phyloP scores from a whole-genome alignment of 2,329 filamentous ascomycete species.

The Calonectria hongkongensis region DNA sequence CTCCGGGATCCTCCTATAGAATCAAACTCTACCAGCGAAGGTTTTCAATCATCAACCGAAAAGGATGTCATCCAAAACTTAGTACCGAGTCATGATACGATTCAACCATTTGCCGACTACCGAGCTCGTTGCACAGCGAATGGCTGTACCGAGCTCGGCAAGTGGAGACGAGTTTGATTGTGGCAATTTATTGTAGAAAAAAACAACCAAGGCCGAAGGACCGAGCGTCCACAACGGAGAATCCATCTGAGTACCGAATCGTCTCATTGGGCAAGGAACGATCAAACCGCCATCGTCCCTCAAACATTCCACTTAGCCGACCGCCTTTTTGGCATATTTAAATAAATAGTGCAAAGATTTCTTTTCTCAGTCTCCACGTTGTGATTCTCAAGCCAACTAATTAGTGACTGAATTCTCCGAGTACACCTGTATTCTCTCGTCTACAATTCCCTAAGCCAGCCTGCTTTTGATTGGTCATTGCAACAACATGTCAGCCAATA shows the following conservation, averaged over 20 bases:
- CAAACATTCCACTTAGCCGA: slow-evolving; percentile 9
- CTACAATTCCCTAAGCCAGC: not conserved
- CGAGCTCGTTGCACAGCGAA: not conserved
- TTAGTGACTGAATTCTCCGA: not conserved
- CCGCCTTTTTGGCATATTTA: slow-evolving; percentile 15
- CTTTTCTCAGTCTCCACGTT: not conserved
- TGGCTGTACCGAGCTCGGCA: slow-evolving; percentile 5
- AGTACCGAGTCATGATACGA: slow-evolving; percentile 12
- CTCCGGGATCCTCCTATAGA: too few species aligned
- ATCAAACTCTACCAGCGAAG: not conserved
- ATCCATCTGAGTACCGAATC: slow-evolving; percentile 3
- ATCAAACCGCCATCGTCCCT: not conserved
- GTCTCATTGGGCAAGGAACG: slow-evolving; percentile 15
- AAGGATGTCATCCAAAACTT: not conserved
- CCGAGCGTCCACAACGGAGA: slow-evolving; percentile 4
- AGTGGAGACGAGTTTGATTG: slow-evolving; percentile 13
- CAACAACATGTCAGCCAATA: not conserved
- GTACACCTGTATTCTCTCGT: not conserved
- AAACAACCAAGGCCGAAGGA: not conserved
- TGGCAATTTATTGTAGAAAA: not conserved
- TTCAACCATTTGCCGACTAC: slow-evolving; percentile 3
- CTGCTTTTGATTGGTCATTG: not conserved
- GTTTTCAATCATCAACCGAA: not conserved
- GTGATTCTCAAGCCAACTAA: not conserved
- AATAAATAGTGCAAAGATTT: not conserved